phyloP scores from a whole-genome alignment of 2,329 filamentous ascomycete genomes.

The Colletotrichum abscissum region DNA sequence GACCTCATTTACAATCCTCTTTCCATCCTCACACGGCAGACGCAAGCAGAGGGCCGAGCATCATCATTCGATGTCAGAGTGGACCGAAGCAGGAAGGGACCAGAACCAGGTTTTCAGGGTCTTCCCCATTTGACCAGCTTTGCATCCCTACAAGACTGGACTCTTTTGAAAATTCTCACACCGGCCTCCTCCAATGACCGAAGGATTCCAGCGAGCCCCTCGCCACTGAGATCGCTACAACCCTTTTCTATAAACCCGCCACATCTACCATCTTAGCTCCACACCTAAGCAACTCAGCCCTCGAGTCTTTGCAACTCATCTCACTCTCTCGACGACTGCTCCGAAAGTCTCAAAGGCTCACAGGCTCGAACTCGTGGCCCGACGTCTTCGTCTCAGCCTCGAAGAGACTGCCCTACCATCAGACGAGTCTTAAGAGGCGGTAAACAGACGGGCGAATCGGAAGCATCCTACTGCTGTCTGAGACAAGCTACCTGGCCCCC shows the following conservation, averaged over 20 bases:
- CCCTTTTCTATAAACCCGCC: conserved; percentile 25
- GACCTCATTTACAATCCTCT: conserved; percentile 4
- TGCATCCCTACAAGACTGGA: conserved; percentile 14
- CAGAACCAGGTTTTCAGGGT: conserved; percentile 20
- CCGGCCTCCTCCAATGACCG: conserved; percentile 19
- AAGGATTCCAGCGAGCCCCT: conserved; percentile 9
- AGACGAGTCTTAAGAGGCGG: conserved; percentile 15
- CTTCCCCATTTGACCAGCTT: conserved; percentile 20
- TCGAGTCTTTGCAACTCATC: background rate
- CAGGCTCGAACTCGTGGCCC: background rate
- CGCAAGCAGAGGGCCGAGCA: conserved; percentile 12
- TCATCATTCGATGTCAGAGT: conserved; percentile 18
- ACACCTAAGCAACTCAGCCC: background rate
- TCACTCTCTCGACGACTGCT: background rate
- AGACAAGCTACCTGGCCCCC: conserved; percentile 32
- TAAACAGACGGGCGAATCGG: conserved; percentile 21
- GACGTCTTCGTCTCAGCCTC: background rate
- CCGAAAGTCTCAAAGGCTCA: background rate
- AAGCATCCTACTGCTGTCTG: conserved; percentile 10
- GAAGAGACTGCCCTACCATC: background rate
- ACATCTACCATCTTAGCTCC: conserved; percentile 1
- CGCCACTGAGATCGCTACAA: conserved; percentile 21
- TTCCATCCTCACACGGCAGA: conserved; percentile 6
- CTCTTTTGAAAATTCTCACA: conserved; percentile 14
- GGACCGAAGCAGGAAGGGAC: conserved; percentile 13